Evolutionary conservation across 164 flowering plant genomes (phyloP).

Genomic region (Sedum album): DNA sequence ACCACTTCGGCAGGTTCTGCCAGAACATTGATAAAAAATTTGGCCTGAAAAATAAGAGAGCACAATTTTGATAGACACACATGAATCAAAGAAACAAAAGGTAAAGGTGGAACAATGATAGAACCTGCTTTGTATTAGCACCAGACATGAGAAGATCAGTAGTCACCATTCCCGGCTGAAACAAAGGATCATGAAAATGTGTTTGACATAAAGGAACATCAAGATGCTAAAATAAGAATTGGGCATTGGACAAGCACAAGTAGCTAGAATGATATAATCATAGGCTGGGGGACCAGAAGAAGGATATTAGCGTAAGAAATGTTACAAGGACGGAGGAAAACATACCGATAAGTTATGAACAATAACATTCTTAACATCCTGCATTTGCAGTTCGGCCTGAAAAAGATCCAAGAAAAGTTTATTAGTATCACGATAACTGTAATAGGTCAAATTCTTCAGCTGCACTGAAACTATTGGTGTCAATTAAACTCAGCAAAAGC

Average conservation of each 20-base stretch:
- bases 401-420: conserved; percentile 10
- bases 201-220: background rate
- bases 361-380: conserved; percentile 74
- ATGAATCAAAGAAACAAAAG: background rate
- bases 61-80: background rate
- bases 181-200: background rate
- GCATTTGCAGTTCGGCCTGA: conserved; percentile 93
- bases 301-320: background rate
- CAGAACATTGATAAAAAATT: conserved; percentile 86
- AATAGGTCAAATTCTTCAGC: too few relatives aligned
- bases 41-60: conserved; percentile 55
- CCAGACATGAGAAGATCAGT: conserved; percentile 98
- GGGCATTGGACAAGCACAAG: background rate
- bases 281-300: background rate
- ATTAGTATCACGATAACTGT: too few relatives aligned
- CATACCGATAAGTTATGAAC: conserved; percentile 93
- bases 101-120: background rate
- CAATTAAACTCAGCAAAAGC: too few relatives aligned
- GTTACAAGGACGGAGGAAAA: background rate
- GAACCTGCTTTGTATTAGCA: conserved; percentile 87
- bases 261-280: background rate
- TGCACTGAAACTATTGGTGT: too few relatives aligned
- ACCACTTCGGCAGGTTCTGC: conserved; percentile 97
- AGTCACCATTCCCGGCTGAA: conserved; percentile 98
- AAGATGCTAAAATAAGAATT: too few relatives aligned